A percentile compares a stretch with the other conserved stretches of the same genome.
These are phyloP conservation scores for Penicillium bovifimosum DNA, from an alignment of 495 filamentous ascomycete species.

Conservation along the genomic window DNA sequence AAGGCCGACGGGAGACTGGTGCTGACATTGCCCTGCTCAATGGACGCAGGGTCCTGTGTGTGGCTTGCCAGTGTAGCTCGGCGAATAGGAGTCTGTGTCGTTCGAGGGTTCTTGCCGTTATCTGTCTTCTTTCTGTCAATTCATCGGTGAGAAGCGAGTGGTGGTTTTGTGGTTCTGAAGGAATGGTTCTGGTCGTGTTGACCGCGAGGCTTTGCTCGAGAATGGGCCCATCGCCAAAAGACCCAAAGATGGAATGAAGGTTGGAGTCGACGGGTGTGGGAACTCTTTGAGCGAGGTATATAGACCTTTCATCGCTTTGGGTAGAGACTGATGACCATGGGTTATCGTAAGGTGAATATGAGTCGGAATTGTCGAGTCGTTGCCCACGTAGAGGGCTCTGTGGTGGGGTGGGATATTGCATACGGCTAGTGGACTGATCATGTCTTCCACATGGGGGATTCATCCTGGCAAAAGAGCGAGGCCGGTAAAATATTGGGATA, in stretches of 20 bases:
- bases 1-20: constrained; percentile 4
- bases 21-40: not conserved
- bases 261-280: constrained; percentile 18
- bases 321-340: constrained; percentile 31
- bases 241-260: constrained; percentile 3
- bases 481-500: not conserved
- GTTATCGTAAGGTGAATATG: constrained; percentile 11
- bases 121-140: constrained; percentile 1
- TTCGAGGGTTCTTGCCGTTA: not conserved
- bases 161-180: constrained; percentile 6
- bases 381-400: constrained; percentile 5
- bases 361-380: constrained; percentile 12
- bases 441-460: not conserved
- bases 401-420: constrained; percentile 6
- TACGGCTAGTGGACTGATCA: constrained; percentile 1
- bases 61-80: constrained; percentile 11
- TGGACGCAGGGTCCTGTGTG: not conserved
- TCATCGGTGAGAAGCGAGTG: not conserved
- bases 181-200: constrained; percentile 32
- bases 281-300: constrained; percentile 39
- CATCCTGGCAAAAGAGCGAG: constrained; percentile 11
- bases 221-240: constrained; percentile 8
- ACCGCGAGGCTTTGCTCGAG: constrained; percentile 27
- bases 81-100: constrained; percentile 15
- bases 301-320: constrained; percentile 37